Evolutionary conservation across 2,329 filamentous ascomycete species (phyloP).

Genomic region (Furcasterigmium sp.): DNA sequence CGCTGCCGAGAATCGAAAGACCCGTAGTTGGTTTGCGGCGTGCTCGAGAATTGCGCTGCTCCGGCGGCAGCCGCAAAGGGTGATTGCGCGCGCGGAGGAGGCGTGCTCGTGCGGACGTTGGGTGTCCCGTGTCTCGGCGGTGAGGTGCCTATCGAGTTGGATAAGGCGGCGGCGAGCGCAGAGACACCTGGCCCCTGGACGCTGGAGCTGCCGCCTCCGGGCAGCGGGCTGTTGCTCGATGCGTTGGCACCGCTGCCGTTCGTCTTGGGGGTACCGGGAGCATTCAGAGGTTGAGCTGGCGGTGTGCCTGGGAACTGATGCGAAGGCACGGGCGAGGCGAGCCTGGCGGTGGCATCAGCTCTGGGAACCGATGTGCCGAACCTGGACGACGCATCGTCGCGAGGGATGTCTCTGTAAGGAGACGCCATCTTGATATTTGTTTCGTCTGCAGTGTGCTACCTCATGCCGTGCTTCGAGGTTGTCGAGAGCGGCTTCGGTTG

Average conservation of each 20-base stretch:
- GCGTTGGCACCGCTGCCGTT: conserved; percentile 32
- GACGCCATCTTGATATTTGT: conserved; percentile 25
- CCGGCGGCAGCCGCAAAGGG: conserved; percentile 29
- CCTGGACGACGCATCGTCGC: conserved; percentile 27
- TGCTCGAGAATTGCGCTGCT: conserved; percentile 37
- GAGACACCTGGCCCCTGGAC: conserved; percentile 76
- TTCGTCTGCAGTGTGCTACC: conserved; percentile 4
- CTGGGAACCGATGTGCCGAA: conserved; percentile 50
- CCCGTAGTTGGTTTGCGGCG: conserved; percentile 68
- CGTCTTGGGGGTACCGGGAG: conserved; percentile 7
- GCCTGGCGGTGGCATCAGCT: conserved; percentile 54
- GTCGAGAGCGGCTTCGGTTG: neutral
- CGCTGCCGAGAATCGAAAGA: conserved; percentile 72
- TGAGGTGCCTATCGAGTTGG: conserved; percentile 64
- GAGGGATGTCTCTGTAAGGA: conserved; percentile 30
- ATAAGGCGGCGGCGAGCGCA: conserved; percentile 81
- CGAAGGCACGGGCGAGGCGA: conserved; percentile 51
- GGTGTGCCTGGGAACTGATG: conserved; percentile 25
- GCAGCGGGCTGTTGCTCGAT: conserved; percentile 55
- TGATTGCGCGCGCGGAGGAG: conserved; percentile 35
- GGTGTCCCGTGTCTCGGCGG: conserved; percentile 67
- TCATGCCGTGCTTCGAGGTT: neutral
- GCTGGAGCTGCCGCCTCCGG: conserved; percentile 55
- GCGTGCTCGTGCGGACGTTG: conserved; percentile 54
- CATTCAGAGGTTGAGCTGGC: conserved; percentile 37